phyloP scores from a whole-genome alignment of 2,329 filamentous ascomycete species.

The Teratosphaeria pseudoeucalypti region DNA sequence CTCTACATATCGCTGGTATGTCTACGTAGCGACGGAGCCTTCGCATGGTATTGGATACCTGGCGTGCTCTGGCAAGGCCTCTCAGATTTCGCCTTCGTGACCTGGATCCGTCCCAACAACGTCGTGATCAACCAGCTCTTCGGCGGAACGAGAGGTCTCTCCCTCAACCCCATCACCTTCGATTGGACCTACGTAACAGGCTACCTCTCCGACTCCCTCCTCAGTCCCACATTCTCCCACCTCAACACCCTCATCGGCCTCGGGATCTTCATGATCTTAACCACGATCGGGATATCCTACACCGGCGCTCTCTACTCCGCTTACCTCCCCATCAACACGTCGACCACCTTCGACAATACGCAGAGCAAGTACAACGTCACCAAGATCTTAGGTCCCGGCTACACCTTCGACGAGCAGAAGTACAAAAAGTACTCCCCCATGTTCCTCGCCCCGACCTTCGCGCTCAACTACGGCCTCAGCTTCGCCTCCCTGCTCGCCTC shows the following conservation, averaged over 20 bases:
- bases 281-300: slow-evolving; percentile 35
- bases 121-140: slow-evolving; percentile 82
- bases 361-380: slow-evolving; percentile 72
- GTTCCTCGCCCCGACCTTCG: slow-evolving; percentile 29
- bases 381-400: slow-evolving; percentile 52
- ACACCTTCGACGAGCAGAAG: slow-evolving; percentile 14
- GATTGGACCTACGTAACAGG: slow-evolving; percentile 79
- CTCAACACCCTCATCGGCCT: slow-evolving; percentile 36
- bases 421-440: slow-evolving; percentile 34
- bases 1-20: slow-evolving; percentile 75
- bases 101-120: slow-evolving; percentile 79
- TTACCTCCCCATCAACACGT: slow-evolving; percentile 78
- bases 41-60: slow-evolving; percentile 70
- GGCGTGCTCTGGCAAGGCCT: slow-evolving; percentile 73
- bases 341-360: slow-evolving; percentile 75
- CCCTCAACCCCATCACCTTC: slow-evolving; percentile 74
- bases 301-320: slow-evolving; percentile 60
- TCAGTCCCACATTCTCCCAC: slow-evolving; percentile 28
- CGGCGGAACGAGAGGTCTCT: slow-evolving; percentile 75
- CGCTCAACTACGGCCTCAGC: slow-evolving; percentile 28
- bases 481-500: slow-evolving; percentile 29
- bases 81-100: slow-evolving; percentile 81
- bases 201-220: slow-evolving; percentile 64
- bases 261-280: slow-evolving; percentile 34
- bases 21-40: slow-evolving; percentile 59